Evolutionary conservation across 2,329 filamentous ascomycete species (phyloP).

Genomic region (Mollisiaceae sp.): DNA sequence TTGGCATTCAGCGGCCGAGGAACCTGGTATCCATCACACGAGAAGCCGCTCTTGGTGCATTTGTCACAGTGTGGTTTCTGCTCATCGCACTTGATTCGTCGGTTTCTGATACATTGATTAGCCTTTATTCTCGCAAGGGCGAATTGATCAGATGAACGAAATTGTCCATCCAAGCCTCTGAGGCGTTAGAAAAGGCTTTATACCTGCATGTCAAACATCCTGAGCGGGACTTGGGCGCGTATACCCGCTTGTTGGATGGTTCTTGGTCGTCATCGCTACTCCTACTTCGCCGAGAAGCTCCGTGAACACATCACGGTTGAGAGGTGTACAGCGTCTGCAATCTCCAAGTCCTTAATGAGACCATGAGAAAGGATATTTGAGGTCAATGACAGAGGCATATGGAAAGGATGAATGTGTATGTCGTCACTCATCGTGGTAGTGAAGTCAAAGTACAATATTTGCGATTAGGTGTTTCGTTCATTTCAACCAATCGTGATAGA

Average conservation of each 20-base stretch:
- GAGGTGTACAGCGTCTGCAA: too few species aligned
- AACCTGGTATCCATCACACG: conserved; percentile 3
- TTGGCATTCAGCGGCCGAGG: background rate
- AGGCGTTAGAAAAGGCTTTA: background rate
- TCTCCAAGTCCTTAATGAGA: too few species aligned
- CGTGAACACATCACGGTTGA: too few species aligned
- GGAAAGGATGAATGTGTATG: too few species aligned
- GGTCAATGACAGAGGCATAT: background rate
- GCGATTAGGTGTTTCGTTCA: background rate
- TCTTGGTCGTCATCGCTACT: background rate
- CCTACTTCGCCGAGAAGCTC: too few species aligned
- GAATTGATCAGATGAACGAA: background rate
- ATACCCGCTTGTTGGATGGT: background rate
- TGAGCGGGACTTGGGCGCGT: background rate
- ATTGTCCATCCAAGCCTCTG: background rate
- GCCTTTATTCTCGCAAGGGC: background rate
- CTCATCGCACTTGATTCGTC: conserved; percentile 11
- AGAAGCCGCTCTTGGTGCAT: conserved; percentile 5
- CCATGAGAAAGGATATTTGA: background rate
- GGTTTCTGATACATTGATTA: background rate
- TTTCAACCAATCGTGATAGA: background rate
- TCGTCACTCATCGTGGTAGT: too few species aligned
- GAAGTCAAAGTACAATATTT: background rate
- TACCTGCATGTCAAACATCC: conserved; percentile 14
- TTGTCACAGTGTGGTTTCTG: background rate